Evolutionary conservation across 2,329 filamentous ascomycete genomes (phyloP).

Genomic region (Trichoderma sp.): DNA sequence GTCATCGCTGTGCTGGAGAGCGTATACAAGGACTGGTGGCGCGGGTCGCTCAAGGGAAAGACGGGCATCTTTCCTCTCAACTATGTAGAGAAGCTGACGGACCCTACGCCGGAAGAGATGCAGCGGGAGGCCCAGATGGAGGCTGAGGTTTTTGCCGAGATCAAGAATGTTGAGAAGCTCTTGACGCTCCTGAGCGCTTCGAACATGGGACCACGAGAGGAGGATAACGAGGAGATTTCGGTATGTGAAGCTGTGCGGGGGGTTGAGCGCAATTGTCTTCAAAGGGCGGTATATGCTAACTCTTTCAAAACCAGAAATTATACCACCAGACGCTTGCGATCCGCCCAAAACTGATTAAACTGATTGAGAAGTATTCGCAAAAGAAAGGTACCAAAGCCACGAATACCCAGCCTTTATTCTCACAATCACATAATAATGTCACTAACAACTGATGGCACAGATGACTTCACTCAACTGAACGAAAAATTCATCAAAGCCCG

Average conservation of each 20-base stretch:
- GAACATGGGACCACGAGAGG: constrained; percentile 75
- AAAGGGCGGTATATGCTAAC: constrained; percentile 22
- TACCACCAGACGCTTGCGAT: constrained; percentile 96
- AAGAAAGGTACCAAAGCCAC: constrained; percentile 75
- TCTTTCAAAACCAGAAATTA: constrained; percentile 58
- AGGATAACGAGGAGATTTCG: constrained; percentile 97
- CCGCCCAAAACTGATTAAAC: constrained; percentile 92
- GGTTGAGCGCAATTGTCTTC: not conserved
- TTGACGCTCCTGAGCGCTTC: constrained; percentile 89
- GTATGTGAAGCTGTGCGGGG: constrained; percentile 49
- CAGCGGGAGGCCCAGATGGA: constrained; percentile 97
- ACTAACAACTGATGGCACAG: constrained; percentile 50
- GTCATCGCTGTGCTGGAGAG: constrained; percentile 97
- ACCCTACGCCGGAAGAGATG: constrained; percentile 91
- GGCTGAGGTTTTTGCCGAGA: constrained; percentile 67
- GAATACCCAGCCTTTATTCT: not conserved
- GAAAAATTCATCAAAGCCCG: constrained; percentile 99
- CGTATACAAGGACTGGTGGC: constrained; percentile 99
- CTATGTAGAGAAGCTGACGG: constrained; percentile 96
- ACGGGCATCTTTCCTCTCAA: constrained; percentile 98
- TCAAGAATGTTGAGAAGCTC: constrained; percentile 69
- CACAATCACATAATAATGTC: not conserved
- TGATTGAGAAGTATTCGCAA: constrained; percentile 98
- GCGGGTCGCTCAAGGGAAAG: constrained; percentile 89
- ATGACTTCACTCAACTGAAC: constrained; percentile 97